Base-by-base conservation (phyloP, 148 eudicot species). In the Talinum fruticosum region DNA sequence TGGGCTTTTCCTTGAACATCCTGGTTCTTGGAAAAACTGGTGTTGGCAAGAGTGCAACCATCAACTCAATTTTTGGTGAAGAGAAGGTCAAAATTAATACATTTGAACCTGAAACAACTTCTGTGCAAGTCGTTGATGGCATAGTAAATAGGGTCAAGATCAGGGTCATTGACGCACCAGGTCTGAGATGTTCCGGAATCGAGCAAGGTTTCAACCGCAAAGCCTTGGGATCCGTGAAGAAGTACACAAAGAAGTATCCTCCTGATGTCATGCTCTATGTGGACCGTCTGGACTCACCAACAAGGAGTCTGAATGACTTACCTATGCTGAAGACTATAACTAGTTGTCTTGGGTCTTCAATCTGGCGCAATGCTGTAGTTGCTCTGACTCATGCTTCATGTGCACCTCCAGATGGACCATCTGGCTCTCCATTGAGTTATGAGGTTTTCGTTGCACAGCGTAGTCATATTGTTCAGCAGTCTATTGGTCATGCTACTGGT, bases 381-480 rank as follows among this genome's bases (percentile, higher is more conserved):
- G 89, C 99, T 59, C 91, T 96, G 3, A 91, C 99, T 47, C 99
- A 96, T 84, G 97, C 86, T 70, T 90, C 95, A 53, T 90, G 90
- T 79, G 99, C 99, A 37, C 99, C 99, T 15, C 99, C 99, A 15
- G 99, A 96, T 78, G 99, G 99, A 23, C 97, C 98, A 38, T 82
- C 93, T 73, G 99, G 99, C 29, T 72, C 89, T 61, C 95, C 99
- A 49, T 81, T 96, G 84, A 88, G 90, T 80, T 96, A 96, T 32
- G 97, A 96, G 54, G 90, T 85, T 78, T 96, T 92, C 78, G 99
- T 96, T 61, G 88, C 91, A 75, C 97, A 96, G 76, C 87, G 99
- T 61, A 91, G 98, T 23, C 98, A 91, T 67, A 87, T 93, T 62
- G 87, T 96, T 82, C 99, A 96, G 86, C 98, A 96, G 83, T 93